Conservation (phyloP, 148 eudicot species). For the Euryodendron excelsum region DNA sequence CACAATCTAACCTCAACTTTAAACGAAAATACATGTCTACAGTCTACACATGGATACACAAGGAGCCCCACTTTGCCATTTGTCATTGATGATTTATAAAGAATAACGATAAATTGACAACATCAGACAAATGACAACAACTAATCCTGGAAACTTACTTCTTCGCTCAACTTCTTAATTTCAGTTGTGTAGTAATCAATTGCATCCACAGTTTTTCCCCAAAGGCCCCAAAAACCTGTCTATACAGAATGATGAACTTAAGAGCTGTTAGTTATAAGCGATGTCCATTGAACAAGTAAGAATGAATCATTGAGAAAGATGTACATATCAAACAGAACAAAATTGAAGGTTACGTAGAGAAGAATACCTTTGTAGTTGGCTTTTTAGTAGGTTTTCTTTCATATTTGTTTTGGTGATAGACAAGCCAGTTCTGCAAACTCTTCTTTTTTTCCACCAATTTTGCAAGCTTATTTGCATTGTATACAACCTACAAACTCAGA, state of each 20-base stretch:
- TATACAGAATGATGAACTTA: slow-evolving; percentile 36
- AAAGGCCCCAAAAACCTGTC: slow-evolving; percentile 98
- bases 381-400: slow-evolving; percentile 65
- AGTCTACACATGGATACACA: neutral
- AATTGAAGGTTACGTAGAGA: neutral
- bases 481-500: slow-evolving; percentile 53
- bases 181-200: slow-evolving; percentile 70
- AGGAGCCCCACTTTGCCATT: neutral
- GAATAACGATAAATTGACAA: neutral
- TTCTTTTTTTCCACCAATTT: slow-evolving; percentile 75
- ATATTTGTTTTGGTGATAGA: slow-evolving; percentile 71
- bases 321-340: neutral
- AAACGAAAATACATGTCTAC: neutral
- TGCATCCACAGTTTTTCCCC: slow-evolving; percentile 83
- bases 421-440: slow-evolving; percentile 63
- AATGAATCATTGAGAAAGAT: neutral
- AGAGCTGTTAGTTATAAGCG: neutral
- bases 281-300: neutral
- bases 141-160: slow-evolving; percentile 43
- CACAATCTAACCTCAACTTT: neutral
- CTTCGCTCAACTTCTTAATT: slow-evolving; percentile 58
- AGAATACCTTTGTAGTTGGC: slow-evolving; percentile 73
- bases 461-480: slow-evolving; percentile 89
- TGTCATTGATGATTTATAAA: neutral
- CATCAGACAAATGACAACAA: neutral